Evolutionary conservation across 2,329 filamentous ascomycete species (phyloP).

Genomic region (Chrysosporium queenslandicum): DNA sequence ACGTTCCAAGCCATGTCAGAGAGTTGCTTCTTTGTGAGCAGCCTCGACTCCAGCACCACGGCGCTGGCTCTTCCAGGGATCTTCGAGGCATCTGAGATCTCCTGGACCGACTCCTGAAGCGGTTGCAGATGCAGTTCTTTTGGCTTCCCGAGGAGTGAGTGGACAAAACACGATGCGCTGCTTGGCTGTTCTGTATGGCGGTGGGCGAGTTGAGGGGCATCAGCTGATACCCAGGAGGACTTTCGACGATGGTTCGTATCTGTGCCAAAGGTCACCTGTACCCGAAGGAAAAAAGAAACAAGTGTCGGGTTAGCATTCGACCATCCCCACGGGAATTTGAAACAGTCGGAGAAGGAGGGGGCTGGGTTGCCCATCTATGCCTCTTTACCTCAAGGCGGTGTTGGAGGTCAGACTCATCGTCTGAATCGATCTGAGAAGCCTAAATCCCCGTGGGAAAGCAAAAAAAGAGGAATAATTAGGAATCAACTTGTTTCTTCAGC

Average conservation of each 20-base stretch:
- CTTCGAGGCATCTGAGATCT: conserved; percentile 17
- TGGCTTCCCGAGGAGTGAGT: conserved; percentile 44
- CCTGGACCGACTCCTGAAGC: conserved; percentile 16
- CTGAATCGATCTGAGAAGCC: conserved; percentile 1
- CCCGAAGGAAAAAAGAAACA: background rate
- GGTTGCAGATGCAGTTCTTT: conserved; percentile 17
- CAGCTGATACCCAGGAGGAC: conserved; percentile 46
- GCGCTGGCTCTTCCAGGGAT: conserved; percentile 18
- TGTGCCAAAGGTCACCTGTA: conserved; percentile 36
- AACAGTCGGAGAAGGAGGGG: background rate
- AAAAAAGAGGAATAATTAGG: background rate
- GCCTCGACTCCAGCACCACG: conserved; percentile 49
- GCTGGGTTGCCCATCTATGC: background rate
- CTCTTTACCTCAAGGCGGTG: conserved; percentile 7
- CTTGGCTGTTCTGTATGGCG: conserved; percentile 27
- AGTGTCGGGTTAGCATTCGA: background rate
- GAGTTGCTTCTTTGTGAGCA: conserved; percentile 88
- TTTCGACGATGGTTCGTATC: conserved; percentile 47
- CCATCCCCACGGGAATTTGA: background rate
- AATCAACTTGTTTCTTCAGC: background rate
- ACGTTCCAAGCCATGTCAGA: conserved; percentile 97
- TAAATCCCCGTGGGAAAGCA: background rate
- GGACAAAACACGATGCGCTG: conserved; percentile 45
- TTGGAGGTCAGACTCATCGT: conserved; percentile 4
- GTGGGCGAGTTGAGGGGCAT: conserved; percentile 32